Percentiles rank a stretch among this genome's conserved stretches.
phyloP scores from a whole-genome alignment of 1,284 basidiomycete genomes.

The Boletus sp. region DNA sequence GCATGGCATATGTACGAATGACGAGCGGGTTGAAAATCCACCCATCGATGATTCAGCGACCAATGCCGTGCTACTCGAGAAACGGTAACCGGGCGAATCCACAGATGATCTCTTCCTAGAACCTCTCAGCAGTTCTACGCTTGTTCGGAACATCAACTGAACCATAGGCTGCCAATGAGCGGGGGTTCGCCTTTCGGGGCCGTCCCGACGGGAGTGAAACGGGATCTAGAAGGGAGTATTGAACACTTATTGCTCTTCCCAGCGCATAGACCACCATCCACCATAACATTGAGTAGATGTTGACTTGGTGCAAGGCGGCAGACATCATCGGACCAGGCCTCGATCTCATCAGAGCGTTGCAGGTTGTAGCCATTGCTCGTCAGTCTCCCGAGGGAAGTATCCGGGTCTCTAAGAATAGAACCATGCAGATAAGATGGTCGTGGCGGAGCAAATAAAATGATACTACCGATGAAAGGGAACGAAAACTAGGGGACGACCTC shows the following conservation, averaged over 20 bases:
- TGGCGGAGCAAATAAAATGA: slow-evolving; percentile 89
- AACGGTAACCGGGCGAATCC: slow-evolving; percentile 74
- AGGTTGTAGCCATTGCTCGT: too few relatives aligned
- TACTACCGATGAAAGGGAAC: slow-evolving; percentile 97
- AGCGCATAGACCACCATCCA: slow-evolving; percentile 52
- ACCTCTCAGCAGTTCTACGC: slow-evolving; percentile 45
- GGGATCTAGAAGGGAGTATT: too few relatives aligned
- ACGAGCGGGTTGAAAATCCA: too few relatives aligned
- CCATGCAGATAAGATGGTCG: slow-evolving; percentile 97
- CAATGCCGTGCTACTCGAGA: too few relatives aligned
- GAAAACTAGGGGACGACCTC: too few relatives aligned
- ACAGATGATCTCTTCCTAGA: slow-evolving; percentile 63
- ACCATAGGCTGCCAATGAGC: slow-evolving; percentile 77
- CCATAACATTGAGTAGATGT: slow-evolving; percentile 86
- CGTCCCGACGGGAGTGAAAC: slow-evolving; percentile 42
- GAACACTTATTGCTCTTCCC: slow-evolving; percentile 58
- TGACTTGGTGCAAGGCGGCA: slow-evolving; percentile 87
- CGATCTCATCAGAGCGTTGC: too few relatives aligned
- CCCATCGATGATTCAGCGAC: too few relatives aligned
- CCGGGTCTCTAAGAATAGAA: slow-evolving; percentile 92
- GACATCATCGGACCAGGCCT: too few relatives aligned
- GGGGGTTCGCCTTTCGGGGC: slow-evolving; percentile 56
- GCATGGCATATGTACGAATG: too few relatives aligned
- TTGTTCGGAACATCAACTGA: slow-evolving; percentile 65
- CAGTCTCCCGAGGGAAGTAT: slow-evolving; percentile 91